Conservation (phyloP, 345 rosid species). For the Raphanus sativus region DNA sequence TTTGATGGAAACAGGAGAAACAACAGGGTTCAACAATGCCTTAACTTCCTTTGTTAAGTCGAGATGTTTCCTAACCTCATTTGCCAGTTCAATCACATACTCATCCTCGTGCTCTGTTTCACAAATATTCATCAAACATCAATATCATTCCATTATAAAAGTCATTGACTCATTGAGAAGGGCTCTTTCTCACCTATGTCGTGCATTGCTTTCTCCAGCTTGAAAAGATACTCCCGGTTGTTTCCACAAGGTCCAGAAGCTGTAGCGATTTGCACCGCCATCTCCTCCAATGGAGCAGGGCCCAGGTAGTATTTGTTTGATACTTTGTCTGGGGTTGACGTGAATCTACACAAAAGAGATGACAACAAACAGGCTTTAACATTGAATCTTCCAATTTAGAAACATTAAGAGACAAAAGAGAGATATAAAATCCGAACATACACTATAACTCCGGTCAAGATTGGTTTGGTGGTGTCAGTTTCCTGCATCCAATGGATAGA, state of each 20-base stretch:
- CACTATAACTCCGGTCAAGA: conserved; percentile 77
- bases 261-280: conserved; percentile 94
- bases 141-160: background rate
- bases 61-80: conserved; percentile 80
- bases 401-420: background rate
- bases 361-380: background rate
- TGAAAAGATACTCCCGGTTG: conserved; percentile 86
- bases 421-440: conserved; percentile 38
- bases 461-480: conserved; percentile 48
- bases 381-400: background rate
- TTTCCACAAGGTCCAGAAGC: conserved; percentile 93
- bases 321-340: conserved; percentile 75
- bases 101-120: conserved; percentile 78
- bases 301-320: conserved; percentile 88
- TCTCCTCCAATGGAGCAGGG: conserved; percentile 81
- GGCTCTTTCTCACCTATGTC: conserved; percentile 51
- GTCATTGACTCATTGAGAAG: background rate
- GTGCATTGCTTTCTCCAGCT: conserved; percentile 81
- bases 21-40: conserved; percentile 35
- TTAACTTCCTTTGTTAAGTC: conserved; percentile 42
- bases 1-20: conserved; percentile 39
- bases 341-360: conserved; percentile 57
- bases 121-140: background rate
- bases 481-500: conserved; percentile 43
- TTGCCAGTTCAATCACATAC: conserved; percentile 73